Percentiles rank a stretch among this genome's conserved stretches.
Conservation (phyloP, 2,329 filamentous ascomycete species). For the Paecilomyces formosus region DNA sequence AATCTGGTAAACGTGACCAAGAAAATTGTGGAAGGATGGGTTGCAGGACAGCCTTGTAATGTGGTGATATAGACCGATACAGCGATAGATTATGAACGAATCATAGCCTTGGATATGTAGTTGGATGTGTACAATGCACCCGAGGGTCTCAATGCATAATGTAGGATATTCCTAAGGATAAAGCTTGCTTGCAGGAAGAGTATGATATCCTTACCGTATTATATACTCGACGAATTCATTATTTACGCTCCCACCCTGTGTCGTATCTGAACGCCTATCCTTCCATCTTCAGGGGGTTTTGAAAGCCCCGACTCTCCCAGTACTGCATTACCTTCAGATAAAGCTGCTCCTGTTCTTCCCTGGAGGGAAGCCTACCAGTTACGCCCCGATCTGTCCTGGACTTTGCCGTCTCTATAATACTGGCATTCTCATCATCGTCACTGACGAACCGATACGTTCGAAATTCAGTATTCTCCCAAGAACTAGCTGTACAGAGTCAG, state of each 20-base stretch:
- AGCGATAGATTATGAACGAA: no score
- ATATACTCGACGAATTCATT: not conserved
- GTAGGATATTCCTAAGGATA: not conserved
- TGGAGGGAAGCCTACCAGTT: slow-evolving; percentile 3
- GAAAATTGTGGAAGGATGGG: slow-evolving; percentile 42
- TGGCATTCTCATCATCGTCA: slow-evolving; percentile 4
- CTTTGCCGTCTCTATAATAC: slow-evolving; percentile 6
- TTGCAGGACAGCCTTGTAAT: slow-evolving; percentile 20
- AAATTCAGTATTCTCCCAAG: slow-evolving; percentile 8
- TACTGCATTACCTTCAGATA: slow-evolving; percentile 7
- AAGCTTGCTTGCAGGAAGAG: not conserved
- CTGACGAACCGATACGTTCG: slow-evolving; percentile 5
- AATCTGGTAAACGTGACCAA: slow-evolving; percentile 40
- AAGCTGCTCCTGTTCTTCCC: slow-evolving; percentile 3
- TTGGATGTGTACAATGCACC: not conserved
- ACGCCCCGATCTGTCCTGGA: slow-evolving; percentile 6
- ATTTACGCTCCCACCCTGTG: no score
- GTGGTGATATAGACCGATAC: slow-evolving; percentile 6
- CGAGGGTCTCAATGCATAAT: not conserved
- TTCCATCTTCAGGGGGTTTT: slow-evolving; percentile 8
- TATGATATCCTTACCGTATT: not conserved
- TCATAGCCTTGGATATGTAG: not conserved
- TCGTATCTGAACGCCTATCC: not conserved
- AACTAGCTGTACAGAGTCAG: slow-evolving; percentile 3
- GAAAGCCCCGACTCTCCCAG: slow-evolving; percentile 8